phyloP scores from a whole-genome alignment of 208 protist genomes.

The Herpetomonas tarakana region DNA sequence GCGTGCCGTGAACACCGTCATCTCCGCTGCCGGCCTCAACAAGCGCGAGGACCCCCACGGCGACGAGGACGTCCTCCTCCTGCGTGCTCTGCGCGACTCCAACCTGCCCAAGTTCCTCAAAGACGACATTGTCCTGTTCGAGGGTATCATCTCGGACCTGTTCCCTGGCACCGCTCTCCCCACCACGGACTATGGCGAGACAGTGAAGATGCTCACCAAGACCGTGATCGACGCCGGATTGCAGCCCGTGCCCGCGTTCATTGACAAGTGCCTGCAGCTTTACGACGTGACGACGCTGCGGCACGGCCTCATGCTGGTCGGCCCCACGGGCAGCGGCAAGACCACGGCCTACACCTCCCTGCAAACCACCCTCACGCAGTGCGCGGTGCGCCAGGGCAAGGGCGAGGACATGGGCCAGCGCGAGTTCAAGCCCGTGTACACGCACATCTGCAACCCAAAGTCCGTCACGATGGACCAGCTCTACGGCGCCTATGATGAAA shows the following conservation, averaged over 20 bases:
- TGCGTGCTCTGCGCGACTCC: conserved; percentile 95
- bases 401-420: conserved; percentile 63
- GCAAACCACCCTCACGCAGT: conserved; percentile 78
- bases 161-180: conserved; percentile 95
- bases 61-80: conserved; percentile 94
- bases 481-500: conserved; percentile 96
- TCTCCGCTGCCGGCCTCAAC: conserved; percentile 96
- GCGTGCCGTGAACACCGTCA: conserved; percentile 99
- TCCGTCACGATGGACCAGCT: conserved; percentile 98
- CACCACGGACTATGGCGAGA: conserved; percentile 92
- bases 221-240: conserved; percentile 64
- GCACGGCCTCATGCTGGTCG: conserved; percentile 98
- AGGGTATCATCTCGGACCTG: conserved; percentile 97
- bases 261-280: conserved; percentile 97
- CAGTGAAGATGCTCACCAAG: conserved; percentile 79
- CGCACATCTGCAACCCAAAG: conserved; percentile 96
- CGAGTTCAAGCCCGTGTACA: conserved; percentile 89
- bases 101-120: conserved; percentile 98
- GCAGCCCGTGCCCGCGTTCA: conserved; percentile 91
- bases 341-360: conserved; percentile 89
- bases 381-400: conserved; percentile 65
- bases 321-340: conserved; percentile 96
- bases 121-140: conserved; percentile 93
- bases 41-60: conserved; percentile 91
- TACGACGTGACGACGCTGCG: conserved; percentile 98